A percentile compares a stretch with the other conserved stretches of the same genome.
Evolutionary conservation across 2,329 filamentous ascomycete genomes (phyloP).

Genomic region (Paecilomyces variotii): DNA sequence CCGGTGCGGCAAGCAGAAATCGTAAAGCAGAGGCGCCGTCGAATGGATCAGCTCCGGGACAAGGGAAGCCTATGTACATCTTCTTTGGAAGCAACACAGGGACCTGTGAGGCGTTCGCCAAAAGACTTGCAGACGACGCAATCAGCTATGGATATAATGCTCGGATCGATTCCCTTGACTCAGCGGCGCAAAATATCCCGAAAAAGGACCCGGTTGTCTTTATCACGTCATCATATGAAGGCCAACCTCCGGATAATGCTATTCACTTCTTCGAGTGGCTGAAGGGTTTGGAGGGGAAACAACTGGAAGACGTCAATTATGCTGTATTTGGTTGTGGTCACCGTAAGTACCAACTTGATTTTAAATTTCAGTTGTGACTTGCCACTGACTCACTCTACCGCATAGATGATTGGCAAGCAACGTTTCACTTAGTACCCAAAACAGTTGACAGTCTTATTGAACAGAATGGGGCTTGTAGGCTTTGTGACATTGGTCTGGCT

Average conservation of each 20-base stretch:
- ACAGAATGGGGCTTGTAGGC: slow-evolving; percentile 41
- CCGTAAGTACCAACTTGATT: slow-evolving; percentile 16
- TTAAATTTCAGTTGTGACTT: slow-evolving; percentile 2
- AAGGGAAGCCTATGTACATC: slow-evolving; percentile 50
- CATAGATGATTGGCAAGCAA: slow-evolving; percentile 41
- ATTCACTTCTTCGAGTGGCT: slow-evolving; percentile 62
- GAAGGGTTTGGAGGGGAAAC: slow-evolving; percentile 42
- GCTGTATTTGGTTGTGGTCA: slow-evolving; percentile 64
- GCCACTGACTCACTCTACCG: slow-evolving; percentile 18
- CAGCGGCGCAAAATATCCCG: slow-evolving; percentile 53
- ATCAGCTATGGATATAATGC: slow-evolving; percentile 52
- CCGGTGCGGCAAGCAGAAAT: slow-evolving; percentile 9
- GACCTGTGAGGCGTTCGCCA: slow-evolving; percentile 63
- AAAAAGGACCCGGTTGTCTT: slow-evolving; percentile 56
- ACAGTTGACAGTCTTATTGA: slow-evolving; percentile 50
- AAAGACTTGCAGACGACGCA: slow-evolving; percentile 54
- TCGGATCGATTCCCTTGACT: slow-evolving; percentile 51
- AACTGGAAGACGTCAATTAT: slow-evolving; percentile 52
- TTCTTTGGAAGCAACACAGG: slow-evolving; percentile 68
- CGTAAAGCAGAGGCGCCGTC: slow-evolving; percentile 12
- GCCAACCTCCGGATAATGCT: slow-evolving; percentile 66
- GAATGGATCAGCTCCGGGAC: slow-evolving; percentile 1
- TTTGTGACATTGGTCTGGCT: slow-evolving; percentile 47
- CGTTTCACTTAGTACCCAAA: slow-evolving; percentile 61
- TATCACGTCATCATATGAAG: slow-evolving; percentile 66